These are phyloP conservation scores for Colletotrichum viniferum DNA, from an alignment of 2,329 filamentous ascomycete genomes.

Conservation along the genomic window DNA sequence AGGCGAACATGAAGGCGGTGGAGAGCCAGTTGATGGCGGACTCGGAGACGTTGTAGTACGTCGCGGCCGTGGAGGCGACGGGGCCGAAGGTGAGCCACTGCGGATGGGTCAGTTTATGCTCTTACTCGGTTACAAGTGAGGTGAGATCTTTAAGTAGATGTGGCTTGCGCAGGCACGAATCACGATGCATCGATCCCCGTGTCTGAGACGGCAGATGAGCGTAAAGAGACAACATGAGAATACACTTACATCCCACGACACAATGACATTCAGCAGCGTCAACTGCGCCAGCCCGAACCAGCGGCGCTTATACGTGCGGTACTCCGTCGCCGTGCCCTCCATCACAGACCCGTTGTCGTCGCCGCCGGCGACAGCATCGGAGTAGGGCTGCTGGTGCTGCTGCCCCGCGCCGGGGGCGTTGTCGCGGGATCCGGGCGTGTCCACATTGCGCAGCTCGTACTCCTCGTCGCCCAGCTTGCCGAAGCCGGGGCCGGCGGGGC, in stretches of 20 bases:
- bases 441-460: conserved; percentile 9
- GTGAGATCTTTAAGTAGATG: not conserved
- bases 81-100: conserved; percentile 94
- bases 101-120: not conserved
- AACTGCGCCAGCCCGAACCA: conserved; percentile 89
- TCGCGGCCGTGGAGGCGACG: conserved; percentile 73
- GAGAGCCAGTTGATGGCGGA: conserved; percentile 91
- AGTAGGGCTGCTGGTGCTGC: not conserved
- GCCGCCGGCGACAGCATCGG: conserved; percentile 15
- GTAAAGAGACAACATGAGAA: not conserved
- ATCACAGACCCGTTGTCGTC: conserved; percentile 28
- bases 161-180: not conserved
- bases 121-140: not conserved
- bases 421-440: not conserved
- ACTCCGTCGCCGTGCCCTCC: conserved; percentile 34
- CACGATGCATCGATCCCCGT: not conserved
- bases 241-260: conserved; percentile 89
- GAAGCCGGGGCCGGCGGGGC: conserved; percentile 5
- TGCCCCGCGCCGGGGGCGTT: not conserved
- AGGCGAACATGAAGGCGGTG: conserved; percentile 86
- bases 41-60: conserved; percentile 77
- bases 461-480: conserved; percentile 27
- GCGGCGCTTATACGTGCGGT: conserved; percentile 74
- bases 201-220: not conserved
- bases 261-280: conserved; percentile 86